Base-by-base conservation (phyloP, 2,329 filamentous ascomycete genomes). In the Calonectria naviculata region DNA sequence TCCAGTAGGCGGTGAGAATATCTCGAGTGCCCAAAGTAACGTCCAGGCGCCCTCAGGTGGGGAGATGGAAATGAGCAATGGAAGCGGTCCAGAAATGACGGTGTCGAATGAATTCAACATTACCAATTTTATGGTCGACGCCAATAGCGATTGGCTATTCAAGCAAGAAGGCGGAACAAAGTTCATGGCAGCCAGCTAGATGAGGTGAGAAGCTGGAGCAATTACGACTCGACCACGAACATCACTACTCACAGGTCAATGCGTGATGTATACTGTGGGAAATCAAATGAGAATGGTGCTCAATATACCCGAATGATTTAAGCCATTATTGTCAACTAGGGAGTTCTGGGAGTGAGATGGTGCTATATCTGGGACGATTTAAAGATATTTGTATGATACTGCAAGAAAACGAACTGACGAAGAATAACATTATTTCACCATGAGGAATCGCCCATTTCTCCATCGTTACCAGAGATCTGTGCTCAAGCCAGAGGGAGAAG, bases 81-180 rank as follows among this genome's bases (percentile, higher is more conserved):
- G 76, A 34, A 74, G 65, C 41, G 71, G 76, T 41, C 46, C 65
- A 72, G 80, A 73, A 72, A 82, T 73, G 29, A 75, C 80, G 26
- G 76, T 75, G 63, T 81, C 80, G 38, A 93, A 93, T 69, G 92
- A 94, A 80, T 94, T 93, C 76, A 94, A 94, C 76, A 94, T 94
- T 70, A 93, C 91, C 54, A 93, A 94, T 77, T 94, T 93, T 76
- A 94, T 93, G 89, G 89, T 93, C 34, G 92, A 94, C 82, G 91
- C 90, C 2, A 93, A 89, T 75, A 91, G 91, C 72, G 93, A 94
- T 80, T 94, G 93, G 93, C 87, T 94, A n/a, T 92, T 91, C 69
- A 92, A 92, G 78, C 86, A 88, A 67, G 84, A 86, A 28, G 78
- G 76, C 2, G 72, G 69, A 5, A 69, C 72, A 7, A 79, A 81